These are phyloP conservation scores for Acanthamoeba royreba DNA, from an alignment of 208 protist species.

Conservation along the genomic window DNA sequence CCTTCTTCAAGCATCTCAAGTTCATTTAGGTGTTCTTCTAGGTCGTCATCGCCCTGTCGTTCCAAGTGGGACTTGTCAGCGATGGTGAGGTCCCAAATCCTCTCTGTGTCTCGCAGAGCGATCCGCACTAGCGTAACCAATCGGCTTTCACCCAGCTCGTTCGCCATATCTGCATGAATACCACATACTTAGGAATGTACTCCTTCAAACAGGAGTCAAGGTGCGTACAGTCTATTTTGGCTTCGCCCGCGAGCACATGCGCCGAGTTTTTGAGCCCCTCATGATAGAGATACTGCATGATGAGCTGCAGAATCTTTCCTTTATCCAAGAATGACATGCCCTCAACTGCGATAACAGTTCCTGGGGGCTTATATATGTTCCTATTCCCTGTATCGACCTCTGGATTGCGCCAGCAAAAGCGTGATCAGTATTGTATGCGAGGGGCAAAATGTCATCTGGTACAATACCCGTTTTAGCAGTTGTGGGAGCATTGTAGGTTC, in stretches of 20 bases:
- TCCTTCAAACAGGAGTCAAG: neutral
- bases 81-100: neutral
- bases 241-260: neutral
- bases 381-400: no score
- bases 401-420: no score
- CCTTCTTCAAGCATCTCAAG: slow-evolving; percentile 26
- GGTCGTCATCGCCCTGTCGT: neutral
- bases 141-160: neutral
- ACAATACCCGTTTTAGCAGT: neutral
- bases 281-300: neutral
- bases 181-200: no score
- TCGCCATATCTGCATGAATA: neutral
- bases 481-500: neutral
- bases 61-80: neutral
- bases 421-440: no score
- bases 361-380: neutral
- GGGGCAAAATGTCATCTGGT: neutral
- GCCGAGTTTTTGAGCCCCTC: neutral
- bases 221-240: neutral
- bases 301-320: neutral
- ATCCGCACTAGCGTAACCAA: neutral
- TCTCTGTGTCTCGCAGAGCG: neutral
- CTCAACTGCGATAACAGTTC: neutral
- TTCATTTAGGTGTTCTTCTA: slow-evolving; percentile 18
- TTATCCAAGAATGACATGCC: neutral